Evolutionary conservation across 768 basidiomycete genomes (phyloP).

Genomic region (Rhodotorula diobovata): DNA sequence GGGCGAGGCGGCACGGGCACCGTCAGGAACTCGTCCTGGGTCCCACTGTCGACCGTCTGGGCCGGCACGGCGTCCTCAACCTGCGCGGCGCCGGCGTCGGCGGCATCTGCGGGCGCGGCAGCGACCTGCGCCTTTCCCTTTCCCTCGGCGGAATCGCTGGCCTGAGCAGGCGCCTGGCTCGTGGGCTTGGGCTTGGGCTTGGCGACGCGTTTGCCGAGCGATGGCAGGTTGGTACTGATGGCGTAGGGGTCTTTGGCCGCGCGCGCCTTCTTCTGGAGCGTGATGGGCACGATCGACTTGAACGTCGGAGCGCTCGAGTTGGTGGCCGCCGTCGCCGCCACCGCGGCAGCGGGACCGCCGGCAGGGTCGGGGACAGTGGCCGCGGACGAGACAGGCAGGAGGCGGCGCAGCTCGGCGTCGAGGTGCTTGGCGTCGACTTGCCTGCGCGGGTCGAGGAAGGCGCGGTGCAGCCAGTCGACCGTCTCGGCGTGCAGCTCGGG

Average conservation of each 20-base stretch:
- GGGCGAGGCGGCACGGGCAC: slow-evolving; percentile 9
- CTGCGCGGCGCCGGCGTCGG: background rate
- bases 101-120: background rate
- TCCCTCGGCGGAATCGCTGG: no score
- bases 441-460: slow-evolving; percentile 29
- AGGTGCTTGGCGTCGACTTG: slow-evolving; percentile 27
- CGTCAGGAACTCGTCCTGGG: slow-evolving; percentile 29
- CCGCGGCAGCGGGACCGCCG: no score
- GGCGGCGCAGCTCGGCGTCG: slow-evolving; percentile 34
- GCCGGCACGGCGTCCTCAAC: background rate
- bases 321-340: background rate
- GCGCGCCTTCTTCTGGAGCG: slow-evolving; percentile 3
- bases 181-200: background rate
- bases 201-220: slow-evolving; percentile 13
- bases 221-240: slow-evolving; percentile 15
- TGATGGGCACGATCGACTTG: slow-evolving; percentile 12
- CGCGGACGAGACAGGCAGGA: slow-evolving; percentile 2
- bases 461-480: slow-evolving; percentile 33
- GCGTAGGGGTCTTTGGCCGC: slow-evolving; percentile 30
- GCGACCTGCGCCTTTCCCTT: background rate
- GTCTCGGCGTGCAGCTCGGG: slow-evolving; percentile 5
- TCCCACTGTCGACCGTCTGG: slow-evolving; percentile 6
- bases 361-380: no score
- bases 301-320: slow-evolving; percentile 1
- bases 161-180: background rate